phyloP scores from a whole-genome alignment of 2,329 filamentous ascomycete species.

The Daldinia sp. region DNA sequence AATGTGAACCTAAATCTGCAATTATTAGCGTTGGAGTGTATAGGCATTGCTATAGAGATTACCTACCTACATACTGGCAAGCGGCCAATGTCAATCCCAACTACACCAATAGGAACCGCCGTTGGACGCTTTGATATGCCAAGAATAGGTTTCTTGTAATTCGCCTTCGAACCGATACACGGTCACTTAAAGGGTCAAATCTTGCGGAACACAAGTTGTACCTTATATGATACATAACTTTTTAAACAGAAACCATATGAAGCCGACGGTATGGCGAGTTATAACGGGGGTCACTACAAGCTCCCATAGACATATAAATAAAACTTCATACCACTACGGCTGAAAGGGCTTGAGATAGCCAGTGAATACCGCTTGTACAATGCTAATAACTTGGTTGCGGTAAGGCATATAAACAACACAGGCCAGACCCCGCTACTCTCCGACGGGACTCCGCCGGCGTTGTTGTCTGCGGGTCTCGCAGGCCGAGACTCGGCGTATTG shows the following conservation, averaged over 20 bases:
- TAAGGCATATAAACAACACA: background rate
- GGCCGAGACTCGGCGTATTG: conserved; percentile 11
- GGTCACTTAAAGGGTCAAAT: background rate
- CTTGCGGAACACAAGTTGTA: background rate
- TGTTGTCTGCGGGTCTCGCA: background rate
- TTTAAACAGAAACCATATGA: background rate
- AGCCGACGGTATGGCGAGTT: conserved; percentile 3
- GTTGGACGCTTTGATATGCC: background rate
- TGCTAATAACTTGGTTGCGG: background rate
- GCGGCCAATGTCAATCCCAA: background rate
- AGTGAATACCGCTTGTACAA: background rate
- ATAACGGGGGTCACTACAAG: background rate
- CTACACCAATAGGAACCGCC: background rate
- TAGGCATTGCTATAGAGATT: background rate
- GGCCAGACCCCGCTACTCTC: conserved; percentile 2
- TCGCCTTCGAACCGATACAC: background rate
- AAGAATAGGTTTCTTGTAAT: background rate
- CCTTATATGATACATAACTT: conserved; percentile 2
- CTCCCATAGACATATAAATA: background rate
- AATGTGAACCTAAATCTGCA: background rate
- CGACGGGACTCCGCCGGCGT: conserved; percentile 6
- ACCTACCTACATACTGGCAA: background rate
- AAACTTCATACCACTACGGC: background rate
- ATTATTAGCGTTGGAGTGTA: background rate
- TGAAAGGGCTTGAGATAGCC: background rate